Conservation (phyloP, 2,329 filamentous ascomycete species). For the Epichloe glyceriae region DNA sequence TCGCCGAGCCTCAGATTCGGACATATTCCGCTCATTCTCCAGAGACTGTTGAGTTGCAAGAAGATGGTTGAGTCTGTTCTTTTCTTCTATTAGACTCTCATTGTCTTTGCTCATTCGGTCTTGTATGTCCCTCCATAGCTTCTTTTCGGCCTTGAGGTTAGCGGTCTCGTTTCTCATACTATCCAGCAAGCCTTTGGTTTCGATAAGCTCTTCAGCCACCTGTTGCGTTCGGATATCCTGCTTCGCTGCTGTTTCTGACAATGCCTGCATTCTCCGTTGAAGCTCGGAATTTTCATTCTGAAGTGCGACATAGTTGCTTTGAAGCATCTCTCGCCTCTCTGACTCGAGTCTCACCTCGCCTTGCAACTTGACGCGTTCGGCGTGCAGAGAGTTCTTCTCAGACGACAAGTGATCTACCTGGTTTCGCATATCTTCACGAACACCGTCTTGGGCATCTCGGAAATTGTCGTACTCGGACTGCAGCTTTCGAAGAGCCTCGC, state of each 20-base stretch:
- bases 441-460: slow-evolving; percentile 70
- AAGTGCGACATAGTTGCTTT: slow-evolving; percentile 72
- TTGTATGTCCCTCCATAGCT: slow-evolving; percentile 88
- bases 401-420: slow-evolving; percentile 71
- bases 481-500: slow-evolving; percentile 70
- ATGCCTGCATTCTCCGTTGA: slow-evolving; percentile 63
- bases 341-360: slow-evolving; percentile 72
- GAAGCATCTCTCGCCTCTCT: slow-evolving; percentile 79
- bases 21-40: slow-evolving; percentile 80
- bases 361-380: slow-evolving; percentile 64
- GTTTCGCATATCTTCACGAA: slow-evolving; percentile 69
- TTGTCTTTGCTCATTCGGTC: slow-evolving; percentile 80
- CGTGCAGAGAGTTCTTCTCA: slow-evolving; percentile 72
- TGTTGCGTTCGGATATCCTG: slow-evolving; percentile 86
- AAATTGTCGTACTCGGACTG: slow-evolving; percentile 85
- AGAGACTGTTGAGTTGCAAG: slow-evolving; percentile 76
- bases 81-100: slow-evolving; percentile 71
- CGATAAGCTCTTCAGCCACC: slow-evolving; percentile 83
- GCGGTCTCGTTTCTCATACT: slow-evolving; percentile 82
- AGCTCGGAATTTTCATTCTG: slow-evolving; percentile 78
- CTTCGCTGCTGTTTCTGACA: slow-evolving; percentile 75
- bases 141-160: slow-evolving; percentile 90
- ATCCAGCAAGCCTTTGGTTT: slow-evolving; percentile 68
- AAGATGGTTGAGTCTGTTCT: slow-evolving; percentile 68
- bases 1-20: slow-evolving; percentile 69